A percentile compares a stretch with the other conserved stretches of the same genome.
Evolutionary conservation across 345 rosid genomes (phyloP).

Genomic region (Eucalyptus pauciflora): DNA sequence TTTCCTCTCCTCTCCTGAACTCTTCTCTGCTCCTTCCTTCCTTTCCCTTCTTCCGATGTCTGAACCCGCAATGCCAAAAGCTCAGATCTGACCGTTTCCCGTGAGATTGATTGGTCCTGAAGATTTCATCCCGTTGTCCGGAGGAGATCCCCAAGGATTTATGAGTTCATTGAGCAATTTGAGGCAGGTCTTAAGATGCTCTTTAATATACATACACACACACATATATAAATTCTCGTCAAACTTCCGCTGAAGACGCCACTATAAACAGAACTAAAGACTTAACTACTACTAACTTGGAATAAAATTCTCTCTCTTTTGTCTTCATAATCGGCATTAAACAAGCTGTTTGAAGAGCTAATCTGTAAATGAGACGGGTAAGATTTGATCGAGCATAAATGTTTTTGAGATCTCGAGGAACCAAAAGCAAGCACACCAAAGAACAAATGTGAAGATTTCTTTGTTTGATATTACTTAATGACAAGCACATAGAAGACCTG

Average conservation of each 20-base stretch:
- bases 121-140: not conserved
- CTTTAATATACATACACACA: accelerated
- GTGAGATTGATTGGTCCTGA: not conserved
- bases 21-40: not conserved
- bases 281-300: not conserved
- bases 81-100: not conserved
- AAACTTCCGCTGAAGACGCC: not conserved
- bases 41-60: not conserved
- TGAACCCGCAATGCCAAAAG: not conserved
- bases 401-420: not conserved
- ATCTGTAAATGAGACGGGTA: not conserved
- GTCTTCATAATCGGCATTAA: not conserved
- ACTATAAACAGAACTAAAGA: not conserved
- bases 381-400: not conserved
- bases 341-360: not conserved
- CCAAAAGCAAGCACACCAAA: not conserved
- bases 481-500: not conserved
- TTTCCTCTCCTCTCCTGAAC: not conserved
- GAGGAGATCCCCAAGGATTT: not conserved
- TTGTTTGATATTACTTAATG: not conserved
- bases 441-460: not conserved
- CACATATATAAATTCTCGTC: not conserved
- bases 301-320: not conserved
- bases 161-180: not conserved
- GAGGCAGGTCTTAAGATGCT: not conserved